Base-by-base conservation (phyloP, 2,329 filamentous ascomycete genomes). In the Cordyceps farinosa region DNA sequence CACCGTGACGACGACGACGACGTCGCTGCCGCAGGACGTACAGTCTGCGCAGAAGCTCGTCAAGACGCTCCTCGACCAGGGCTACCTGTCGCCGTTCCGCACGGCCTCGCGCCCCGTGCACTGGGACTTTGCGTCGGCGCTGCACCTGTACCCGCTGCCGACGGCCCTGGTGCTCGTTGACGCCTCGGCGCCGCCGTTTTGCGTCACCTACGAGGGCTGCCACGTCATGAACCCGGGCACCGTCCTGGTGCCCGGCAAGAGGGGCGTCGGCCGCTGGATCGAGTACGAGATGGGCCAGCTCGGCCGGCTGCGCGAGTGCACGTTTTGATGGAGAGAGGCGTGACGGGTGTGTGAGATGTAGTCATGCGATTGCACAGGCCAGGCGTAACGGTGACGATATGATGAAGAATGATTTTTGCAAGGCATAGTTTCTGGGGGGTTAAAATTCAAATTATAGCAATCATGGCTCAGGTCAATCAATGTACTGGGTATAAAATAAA, bases 151-250 rank as follows among this genome's bases (percentile, higher is more conserved):
- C 74, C 95, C 94, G 9, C 77, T 98, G 34, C 95, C 95, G 2
- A 94, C 91, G 27, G 87, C 90, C 1, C 80, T 98, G 71, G 85
- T 96, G 17, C 77, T 99, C 4, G 88, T 92, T 2, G 95, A 99
- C 76, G 81, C 89, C 0, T 91, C 93, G 48, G 88, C 89, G 10
- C 88, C 90, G 15, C 84, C 92, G 0, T 99, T 97, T 71, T 90
- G 89, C 61, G 80, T 97, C 67, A 96, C 91, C 15, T 98, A 98
- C 72, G 94, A 97, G 75, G 94, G 93, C 0, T 98, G 95, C 72
- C 91, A 95, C 77, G 93, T 97, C 40, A 88, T 99, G 84, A 99
- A 99, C 73, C 93, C 95, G 0, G 92, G 92, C 6, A 82, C 84
- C 55, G 76, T 99, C 56, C 82, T 96, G 30, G 87, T 91, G 0